Percentiles rank a stretch among this genome's conserved stretches.
These are phyloP conservation scores for Aspergillus sp. DNA, from an alignment of 2,329 filamentous ascomycete species.

Conservation along the genomic window DNA sequence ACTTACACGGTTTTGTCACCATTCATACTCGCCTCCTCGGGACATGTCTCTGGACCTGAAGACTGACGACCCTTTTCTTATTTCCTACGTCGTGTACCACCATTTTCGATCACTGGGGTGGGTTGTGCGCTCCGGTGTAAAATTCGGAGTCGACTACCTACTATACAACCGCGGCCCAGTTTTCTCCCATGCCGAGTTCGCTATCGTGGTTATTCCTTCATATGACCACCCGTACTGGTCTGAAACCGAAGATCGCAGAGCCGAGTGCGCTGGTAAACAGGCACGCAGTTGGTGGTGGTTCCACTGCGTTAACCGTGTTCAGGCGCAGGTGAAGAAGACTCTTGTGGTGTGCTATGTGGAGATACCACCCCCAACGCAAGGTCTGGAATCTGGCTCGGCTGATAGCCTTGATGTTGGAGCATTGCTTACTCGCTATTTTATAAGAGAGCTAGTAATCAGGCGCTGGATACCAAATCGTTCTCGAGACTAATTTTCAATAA, in stretches of 20 bases:
- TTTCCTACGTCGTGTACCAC: constrained; percentile 89
- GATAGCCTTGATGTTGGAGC: constrained; percentile 57
- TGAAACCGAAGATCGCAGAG: constrained; percentile 48
- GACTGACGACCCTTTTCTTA: constrained; percentile 79
- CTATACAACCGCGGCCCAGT: constrained; percentile 90
- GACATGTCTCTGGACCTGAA: constrained; percentile 47
- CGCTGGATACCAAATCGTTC: constrained; percentile 84
- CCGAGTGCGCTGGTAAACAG: constrained; percentile 50
- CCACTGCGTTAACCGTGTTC: constrained; percentile 84
- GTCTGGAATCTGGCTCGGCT: constrained; percentile 32
- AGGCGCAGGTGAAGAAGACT: constrained; percentile 87
- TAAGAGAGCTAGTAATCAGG: constrained; percentile 77
- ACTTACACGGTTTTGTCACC: constrained; percentile 65
- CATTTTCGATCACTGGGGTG: constrained; percentile 95
- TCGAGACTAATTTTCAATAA: constrained; percentile 49
- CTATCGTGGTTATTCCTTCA: constrained; percentile 77
- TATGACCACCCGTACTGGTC: constrained; percentile 75
- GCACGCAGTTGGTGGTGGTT: constrained; percentile 56
- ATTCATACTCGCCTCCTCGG: constrained; percentile 68
- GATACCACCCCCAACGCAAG: constrained; percentile 65
- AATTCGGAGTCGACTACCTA: constrained; percentile 94
- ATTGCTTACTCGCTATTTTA: constrained; percentile 67
- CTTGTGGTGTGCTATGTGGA: constrained; percentile 89
- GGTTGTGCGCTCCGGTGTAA: constrained; percentile 88
- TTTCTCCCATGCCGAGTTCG: constrained; percentile 94